A percentile compares a stretch with the other conserved stretches of the same genome.
Evolutionary conservation across 2,329 filamentous ascomycete genomes (phyloP).

Genomic region (Incumbomyces delicatus): DNA sequence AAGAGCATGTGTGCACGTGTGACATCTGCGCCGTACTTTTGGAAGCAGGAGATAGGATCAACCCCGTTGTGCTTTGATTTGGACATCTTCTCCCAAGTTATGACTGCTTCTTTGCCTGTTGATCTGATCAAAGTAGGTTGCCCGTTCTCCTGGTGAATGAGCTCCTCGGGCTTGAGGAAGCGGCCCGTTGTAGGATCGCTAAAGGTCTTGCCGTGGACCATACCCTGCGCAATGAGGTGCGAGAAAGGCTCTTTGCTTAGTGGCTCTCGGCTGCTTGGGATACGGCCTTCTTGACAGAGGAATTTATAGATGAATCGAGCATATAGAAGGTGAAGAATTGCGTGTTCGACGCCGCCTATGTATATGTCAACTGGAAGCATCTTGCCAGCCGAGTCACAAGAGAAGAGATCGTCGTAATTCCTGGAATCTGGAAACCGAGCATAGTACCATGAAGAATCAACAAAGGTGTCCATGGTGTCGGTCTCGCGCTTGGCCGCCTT

Average conservation of each 20-base stretch:
- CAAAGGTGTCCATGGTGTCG: slow-evolving; percentile 94
- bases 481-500: slow-evolving; percentile 68
- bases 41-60: slow-evolving; percentile 64
- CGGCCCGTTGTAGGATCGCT: slow-evolving; percentile 63
- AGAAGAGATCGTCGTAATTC: slow-evolving; percentile 54
- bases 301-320: slow-evolving; percentile 87
- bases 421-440: slow-evolving; percentile 66
- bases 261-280: slow-evolving; percentile 25
- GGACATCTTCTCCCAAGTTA: slow-evolving; percentile 85
- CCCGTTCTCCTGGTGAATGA: slow-evolving; percentile 51
- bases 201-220: slow-evolving; percentile 84
- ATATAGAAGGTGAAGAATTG: slow-evolving; percentile 81
- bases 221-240: slow-evolving; percentile 75
- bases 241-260: slow-evolving; percentile 62
- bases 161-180: slow-evolving; percentile 67
- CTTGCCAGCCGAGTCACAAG: slow-evolving; percentile 44
- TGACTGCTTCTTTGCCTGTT: slow-evolving; percentile 48
- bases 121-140: slow-evolving; percentile 51
- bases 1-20: slow-evolving; percentile 82
- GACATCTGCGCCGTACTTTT: slow-evolving; percentile 69
- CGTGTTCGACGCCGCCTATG: slow-evolving; percentile 80
- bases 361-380: slow-evolving; percentile 76
- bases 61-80: slow-evolving; percentile 92
- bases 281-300: slow-evolving; percentile 45
- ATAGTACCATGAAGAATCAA: slow-evolving; percentile 92